Evolutionary conservation across 2,329 filamentous ascomycete genomes (phyloP), one percentile per base, ranked within the genome.

Genomic region (Colletotrichum tanaceti): DNA sequence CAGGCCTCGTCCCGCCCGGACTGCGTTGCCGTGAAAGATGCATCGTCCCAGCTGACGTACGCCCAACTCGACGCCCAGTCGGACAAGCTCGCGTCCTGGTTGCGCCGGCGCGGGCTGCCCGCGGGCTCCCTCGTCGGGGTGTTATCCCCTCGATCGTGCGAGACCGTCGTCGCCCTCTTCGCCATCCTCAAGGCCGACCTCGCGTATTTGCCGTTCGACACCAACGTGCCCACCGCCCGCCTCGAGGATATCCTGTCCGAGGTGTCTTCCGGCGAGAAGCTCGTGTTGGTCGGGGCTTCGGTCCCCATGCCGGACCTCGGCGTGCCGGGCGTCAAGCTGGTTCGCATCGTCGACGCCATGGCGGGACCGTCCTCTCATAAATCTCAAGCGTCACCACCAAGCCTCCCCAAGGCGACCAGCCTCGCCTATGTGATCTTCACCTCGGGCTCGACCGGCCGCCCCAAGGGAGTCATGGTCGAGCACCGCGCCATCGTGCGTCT

Each of bases 401-500:
- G n/a, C n/a, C n/a, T n/a, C n/a, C n/a, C n/a, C n/a, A n/a, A n/a
- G n/a, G n/a, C n/a, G n/a, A n/a, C 38, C 11, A 74, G 70, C 32
- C 70, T 73, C 24, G 71, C 71, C 1, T 75, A 76, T 35, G 82
- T 85, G 71, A 83, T 85, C 73, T 86, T 84, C 72, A 86, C 84
- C 20, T 85, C 83, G 14, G 84, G 84, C 18, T 85, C 82, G 9
- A 86, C 84, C 2, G 84, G 84, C 10, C 76, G 77, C 24, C 84
- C 84, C 9, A 86, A 86, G 75, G 84, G 84, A 38, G 82, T 85
- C 28, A 79, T 84, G 67, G 63, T 74, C 41, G 68, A 72, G 24
- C 72, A 73, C 46, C 63, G 67, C 3, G 58, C 55, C 11, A 59
- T 74, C 22, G 49, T 71, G 4, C 55, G 72, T 3, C 54, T 70